A percentile compares a stretch with the other conserved stretches of the same genome.
Conservation (phyloP, 306 rosid genomes). For the Cyamopsis tetragonoloba region DNA sequence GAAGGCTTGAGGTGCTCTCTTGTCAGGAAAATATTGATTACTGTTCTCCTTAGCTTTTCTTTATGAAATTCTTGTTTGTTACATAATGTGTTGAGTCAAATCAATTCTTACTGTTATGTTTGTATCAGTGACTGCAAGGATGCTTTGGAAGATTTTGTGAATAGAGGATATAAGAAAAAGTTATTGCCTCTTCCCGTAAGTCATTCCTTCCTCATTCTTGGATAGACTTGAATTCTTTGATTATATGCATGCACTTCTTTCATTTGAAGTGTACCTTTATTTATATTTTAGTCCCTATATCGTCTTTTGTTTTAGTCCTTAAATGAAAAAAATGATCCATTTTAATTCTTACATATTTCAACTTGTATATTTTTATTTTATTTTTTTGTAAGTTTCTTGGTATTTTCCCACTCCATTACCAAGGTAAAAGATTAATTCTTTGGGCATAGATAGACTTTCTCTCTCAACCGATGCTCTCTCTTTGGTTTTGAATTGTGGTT, state of each 20-base stretch:
- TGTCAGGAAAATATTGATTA: neutral
- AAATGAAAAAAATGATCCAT: too few species aligned
- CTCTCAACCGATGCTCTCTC: too few species aligned
- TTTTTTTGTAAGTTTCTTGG: too few species aligned
- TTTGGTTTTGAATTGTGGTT: too few species aligned
- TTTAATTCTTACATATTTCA: too few species aligned
- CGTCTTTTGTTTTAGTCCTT: too few species aligned
- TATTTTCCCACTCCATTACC: too few species aligned
- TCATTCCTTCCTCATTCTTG: neutral
- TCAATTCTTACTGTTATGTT: slow-evolving; percentile 3
- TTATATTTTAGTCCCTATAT: too few species aligned
- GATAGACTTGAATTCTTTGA: neutral
- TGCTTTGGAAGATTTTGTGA: slow-evolving; percentile 30
- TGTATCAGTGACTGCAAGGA: slow-evolving; percentile 38
- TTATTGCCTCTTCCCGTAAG: slow-evolving; percentile 49
- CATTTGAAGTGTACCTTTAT: too few species aligned
- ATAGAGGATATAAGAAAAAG: slow-evolving; percentile 29
- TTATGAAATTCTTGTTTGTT: neutral
- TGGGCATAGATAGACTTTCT: too few species aligned
- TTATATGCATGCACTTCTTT: neutral
- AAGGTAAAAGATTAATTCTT: too few species aligned
- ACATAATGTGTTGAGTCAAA: neutral
- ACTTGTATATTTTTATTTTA: too few species aligned
- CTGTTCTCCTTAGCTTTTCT: neutral
- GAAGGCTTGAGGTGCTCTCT: slow-evolving; percentile 35